Conservation (phyloP, 179 eudicot species). For the Beta corolliflora region DNA sequence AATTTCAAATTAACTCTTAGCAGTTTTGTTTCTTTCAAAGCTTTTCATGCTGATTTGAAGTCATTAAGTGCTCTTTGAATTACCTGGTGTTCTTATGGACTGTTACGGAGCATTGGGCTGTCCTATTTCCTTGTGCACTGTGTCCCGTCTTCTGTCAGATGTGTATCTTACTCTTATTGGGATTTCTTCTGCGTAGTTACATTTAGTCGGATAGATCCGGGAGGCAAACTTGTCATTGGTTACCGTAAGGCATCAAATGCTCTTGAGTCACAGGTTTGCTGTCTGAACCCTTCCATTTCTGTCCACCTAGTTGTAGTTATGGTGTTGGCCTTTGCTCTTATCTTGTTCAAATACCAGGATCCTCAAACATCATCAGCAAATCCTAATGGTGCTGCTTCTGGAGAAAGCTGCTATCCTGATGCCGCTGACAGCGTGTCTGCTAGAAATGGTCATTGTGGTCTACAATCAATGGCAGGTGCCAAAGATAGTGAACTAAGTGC, state of each 20-base stretch:
- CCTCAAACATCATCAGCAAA: constrained; percentile 42
- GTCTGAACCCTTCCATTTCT: constrained; percentile 10
- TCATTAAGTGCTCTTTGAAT: not conserved
- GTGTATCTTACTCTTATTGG: constrained; percentile 18
- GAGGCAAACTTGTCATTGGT: constrained; percentile 56
- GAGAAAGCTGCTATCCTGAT: constrained; percentile 56
- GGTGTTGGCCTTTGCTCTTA: constrained; percentile 16
- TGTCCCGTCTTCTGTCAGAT: constrained; percentile 10
- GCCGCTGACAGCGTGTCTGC: constrained; percentile 44
- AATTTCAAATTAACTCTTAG: not conserved
- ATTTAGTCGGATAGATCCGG: constrained; percentile 56
- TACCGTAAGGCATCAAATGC: constrained; percentile 47
- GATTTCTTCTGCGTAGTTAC: constrained; percentile 37
- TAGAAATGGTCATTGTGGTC: constrained; percentile 40
- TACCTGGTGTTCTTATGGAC: not conserved
- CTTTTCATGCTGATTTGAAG: constrained; percentile 7
- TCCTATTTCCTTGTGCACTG: not conserved
- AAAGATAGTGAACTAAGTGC: constrained; percentile 33
- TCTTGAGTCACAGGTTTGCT: constrained; percentile 41
- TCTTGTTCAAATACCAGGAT: constrained; percentile 51
- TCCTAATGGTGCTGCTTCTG: constrained; percentile 49
- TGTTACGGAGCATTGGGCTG: not conserved
- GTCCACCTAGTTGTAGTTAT: not conserved
- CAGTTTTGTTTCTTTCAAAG: not conserved
- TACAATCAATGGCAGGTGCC: constrained; percentile 29